Base-by-base conservation (phyloP, 768 basidiomycete species). In the Russula ochroleuca region DNA sequence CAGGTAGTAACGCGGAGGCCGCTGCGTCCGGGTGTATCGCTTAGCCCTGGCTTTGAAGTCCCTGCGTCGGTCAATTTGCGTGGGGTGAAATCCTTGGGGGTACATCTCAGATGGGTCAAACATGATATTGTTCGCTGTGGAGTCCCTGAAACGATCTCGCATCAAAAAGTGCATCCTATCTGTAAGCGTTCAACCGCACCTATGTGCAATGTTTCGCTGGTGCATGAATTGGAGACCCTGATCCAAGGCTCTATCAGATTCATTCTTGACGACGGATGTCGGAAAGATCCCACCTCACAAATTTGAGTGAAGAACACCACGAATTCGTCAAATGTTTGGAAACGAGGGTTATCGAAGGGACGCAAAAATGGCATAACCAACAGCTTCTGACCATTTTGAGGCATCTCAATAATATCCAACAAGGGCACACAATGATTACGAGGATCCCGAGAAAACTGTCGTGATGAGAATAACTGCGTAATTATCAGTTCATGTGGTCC, bases 151-250 rank as follows among this genome's bases (percentile, higher is more conserved):
- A 21, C 35, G 31, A 5, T 49, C 9, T 40, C 11, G 21, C 4
- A 8, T 35, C 48, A 19, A 21, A 49, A 40, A 28, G 15, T 0
- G 2, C 3, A 10, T 37, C 33, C 25, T 3, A 9, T 43, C 21
- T 7, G 23, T 7, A 45, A 3, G 54, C 8, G 9, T 41, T 6
- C 2, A 19, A 2, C n/a, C 65, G n/a, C n/a, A 69, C 69, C 68
- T 53, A 48, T 71, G 70, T n/a, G 70, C 70, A 8, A 71, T 28
- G 25, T 63, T 64, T 28, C 60, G 57, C 23, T 68, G 49, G 50
- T 71, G 70, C 70, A 71, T 63, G 54, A 69, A 69, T 10, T 62
- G 67, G 31, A 71, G 54, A 13, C 70, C 70, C 70, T 70, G 41
- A 14, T 50, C 19, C 11, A 40, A 25, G 3, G 7, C 1, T 17